Evolutionary conservation across 2,329 filamentous ascomycete genomes (phyloP).

Genomic region (Aspergillus sp.): DNA sequence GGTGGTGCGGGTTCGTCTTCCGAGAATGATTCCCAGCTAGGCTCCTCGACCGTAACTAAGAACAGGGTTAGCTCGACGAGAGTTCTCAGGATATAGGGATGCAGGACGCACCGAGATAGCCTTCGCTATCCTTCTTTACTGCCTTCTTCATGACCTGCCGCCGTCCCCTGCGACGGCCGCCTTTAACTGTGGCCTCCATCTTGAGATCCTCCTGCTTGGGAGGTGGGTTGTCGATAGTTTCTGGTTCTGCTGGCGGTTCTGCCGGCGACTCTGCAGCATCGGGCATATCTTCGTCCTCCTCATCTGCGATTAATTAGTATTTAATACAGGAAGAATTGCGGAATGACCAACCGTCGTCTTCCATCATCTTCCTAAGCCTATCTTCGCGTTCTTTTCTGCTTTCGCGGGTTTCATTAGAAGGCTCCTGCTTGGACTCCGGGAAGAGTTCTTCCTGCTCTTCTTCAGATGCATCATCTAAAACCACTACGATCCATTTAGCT

Average conservation of each 20-base stretch:
- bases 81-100: background rate
- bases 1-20: conserved; percentile 71
- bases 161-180: conserved; percentile 71
- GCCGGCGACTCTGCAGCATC: conserved; percentile 48
- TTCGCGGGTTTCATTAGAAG: conserved; percentile 42
- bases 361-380: conserved; percentile 72
- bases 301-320: conserved; percentile 23
- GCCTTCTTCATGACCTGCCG: conserved; percentile 85
- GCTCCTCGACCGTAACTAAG: conserved; percentile 79
- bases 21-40: conserved; percentile 87
- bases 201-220: conserved; percentile 50
- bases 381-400: conserved; percentile 64
- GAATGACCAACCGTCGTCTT: conserved; percentile 52
- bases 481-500: conserved; percentile 39
- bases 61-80: conserved; percentile 12
- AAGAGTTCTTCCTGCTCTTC: conserved; percentile 57
- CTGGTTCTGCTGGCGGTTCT: conserved; percentile 35
- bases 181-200: conserved; percentile 53
- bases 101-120: conserved; percentile 73
- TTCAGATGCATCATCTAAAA: conserved; percentile 57
- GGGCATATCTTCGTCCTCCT: conserved; percentile 57
- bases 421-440: conserved; percentile 36
- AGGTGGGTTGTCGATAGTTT: conserved; percentile 35
- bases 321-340: conserved; percentile 32
- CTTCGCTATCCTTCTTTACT: conserved; percentile 81